Evolutionary conservation across 371 early-diverging fungal genomes (phyloP), one percentile per base, ranked within the genome.

Genomic region (Rhizopus stolonifer): DNA sequence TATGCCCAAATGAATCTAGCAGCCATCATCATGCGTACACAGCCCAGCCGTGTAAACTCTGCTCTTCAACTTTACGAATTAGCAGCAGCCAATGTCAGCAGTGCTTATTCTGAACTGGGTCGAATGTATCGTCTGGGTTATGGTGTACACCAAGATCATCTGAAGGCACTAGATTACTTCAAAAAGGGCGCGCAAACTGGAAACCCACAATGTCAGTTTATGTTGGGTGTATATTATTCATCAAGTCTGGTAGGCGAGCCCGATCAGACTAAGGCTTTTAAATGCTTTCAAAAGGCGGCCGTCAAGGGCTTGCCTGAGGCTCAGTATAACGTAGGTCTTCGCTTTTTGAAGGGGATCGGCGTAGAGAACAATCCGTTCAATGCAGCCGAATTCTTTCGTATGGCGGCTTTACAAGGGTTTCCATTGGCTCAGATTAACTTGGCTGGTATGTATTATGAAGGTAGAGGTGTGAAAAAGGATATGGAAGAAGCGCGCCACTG

Each of bases 1-100:
- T 64, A 69, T 46, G 75, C 79, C 22, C 79, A 79, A 60, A 69
- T 71, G 70, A 71, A 71, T 32, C 38, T 79, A 32, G 79, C 79
- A 7, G 49, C 72, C n/a, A 75, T 74, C 22, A 24, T 75, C 10
- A 71, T 73, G 68, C 69, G 74, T 8, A 63, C 65, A 4, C 67
- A 69, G 29, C 58, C 71, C 1, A 64, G 69, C 31, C 49, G 49
- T n/a, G 60, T 67, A 1, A 22, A 57, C 1, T 38, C 65, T 3
- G 72, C 70, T 11, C 52, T 79, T 22, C 54, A 79, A 40, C 38
- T 79, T n/a, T 79, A 79, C 26, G 66, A 75, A 29, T 40, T 75
- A 18, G 76, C 79, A 14, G 76, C 59, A 48, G 53, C 63, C 19
- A 71, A 70, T 11, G 14, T 75, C 0, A 57, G 59, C 21, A 56